Conservation (phyloP, 768 basidiomycete species). For the Favolaschia claudopus region DNA sequence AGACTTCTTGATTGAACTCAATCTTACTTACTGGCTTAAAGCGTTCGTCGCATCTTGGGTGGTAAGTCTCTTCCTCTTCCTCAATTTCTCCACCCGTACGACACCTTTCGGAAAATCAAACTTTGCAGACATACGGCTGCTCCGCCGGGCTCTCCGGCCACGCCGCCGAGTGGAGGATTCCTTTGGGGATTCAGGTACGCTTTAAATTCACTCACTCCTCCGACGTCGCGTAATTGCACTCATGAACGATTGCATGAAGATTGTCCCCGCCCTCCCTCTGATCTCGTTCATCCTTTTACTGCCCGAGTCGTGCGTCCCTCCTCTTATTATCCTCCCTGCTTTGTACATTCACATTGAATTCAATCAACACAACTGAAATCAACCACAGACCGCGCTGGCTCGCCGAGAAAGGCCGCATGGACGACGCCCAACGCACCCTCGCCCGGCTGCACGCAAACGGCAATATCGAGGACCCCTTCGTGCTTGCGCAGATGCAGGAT, state of each 20-base stretch:
- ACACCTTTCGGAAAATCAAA: not conserved
- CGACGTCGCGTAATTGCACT: not conserved
- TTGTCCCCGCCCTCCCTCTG: slow-evolving; percentile 56
- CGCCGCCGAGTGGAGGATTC: slow-evolving; percentile 58
- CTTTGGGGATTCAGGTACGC: slow-evolving; percentile 50
- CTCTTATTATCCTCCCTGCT: not conserved
- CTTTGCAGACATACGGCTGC: slow-evolving; percentile 46
- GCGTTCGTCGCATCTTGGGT: slow-evolving; percentile 60
- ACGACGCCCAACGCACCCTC: slow-evolving; percentile 52
- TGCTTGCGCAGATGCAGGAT: slow-evolving; percentile 54
- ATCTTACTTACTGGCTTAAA: slow-evolving; percentile 24
- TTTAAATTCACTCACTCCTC: not conserved
- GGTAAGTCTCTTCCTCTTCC: slow-evolving; percentile 23
- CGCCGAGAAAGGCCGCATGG: slow-evolving; percentile 56
- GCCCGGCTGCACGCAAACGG: slow-evolving; percentile 63
- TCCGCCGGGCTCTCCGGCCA: slow-evolving; percentile 46
- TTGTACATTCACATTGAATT: too few relatives aligned
- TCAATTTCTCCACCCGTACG: not conserved
- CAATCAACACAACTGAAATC: too few relatives aligned
- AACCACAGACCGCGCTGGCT: slow-evolving; percentile 60
- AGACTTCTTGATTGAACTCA: too few relatives aligned
- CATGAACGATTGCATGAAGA: slow-evolving; percentile 29
- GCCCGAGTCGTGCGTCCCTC: slow-evolving; percentile 52
- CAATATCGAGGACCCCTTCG: slow-evolving; percentile 54
- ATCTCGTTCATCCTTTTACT: slow-evolving; percentile 58